phyloP scores from a whole-genome alignment of 495 filamentous ascomycete genomes.

The Aspergillus avenaceus region DNA sequence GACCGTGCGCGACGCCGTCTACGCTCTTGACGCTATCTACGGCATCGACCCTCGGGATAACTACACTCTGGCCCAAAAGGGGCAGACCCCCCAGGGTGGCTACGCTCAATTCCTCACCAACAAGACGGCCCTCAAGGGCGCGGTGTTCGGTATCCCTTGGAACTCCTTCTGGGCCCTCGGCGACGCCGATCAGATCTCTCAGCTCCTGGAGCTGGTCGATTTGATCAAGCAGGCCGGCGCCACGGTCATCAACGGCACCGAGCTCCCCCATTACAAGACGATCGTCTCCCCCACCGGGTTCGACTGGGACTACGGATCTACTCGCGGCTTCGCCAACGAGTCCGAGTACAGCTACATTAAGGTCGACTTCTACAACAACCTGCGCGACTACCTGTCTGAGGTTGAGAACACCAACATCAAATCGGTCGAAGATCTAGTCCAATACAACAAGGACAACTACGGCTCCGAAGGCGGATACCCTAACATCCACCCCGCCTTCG shows the following conservation, averaged over 20 bases:
- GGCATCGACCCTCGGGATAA: slow-evolving; percentile 57
- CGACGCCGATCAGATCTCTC: slow-evolving; percentile 45
- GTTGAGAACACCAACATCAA: slow-evolving; percentile 60
- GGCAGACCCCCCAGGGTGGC: slow-evolving; percentile 48
- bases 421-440: slow-evolving; percentile 61
- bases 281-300: slow-evolving; percentile 61
- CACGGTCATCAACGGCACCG: slow-evolving; percentile 64
- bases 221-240: slow-evolving; percentile 59
- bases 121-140: slow-evolving; percentile 52
- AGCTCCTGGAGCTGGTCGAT: slow-evolving; percentile 48
- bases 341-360: slow-evolving; percentile 70
- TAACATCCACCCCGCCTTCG: slow-evolving; percentile 59
- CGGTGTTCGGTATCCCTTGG: slow-evolving; percentile 69
- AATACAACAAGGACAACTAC: slow-evolving; percentile 62
- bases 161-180: slow-evolving; percentile 60
- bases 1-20: slow-evolving; percentile 63
- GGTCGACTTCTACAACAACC: slow-evolving; percentile 75
- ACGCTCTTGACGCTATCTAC: slow-evolving; percentile 63
- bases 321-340: slow-evolving; percentile 60
- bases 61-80: slow-evolving; percentile 53
- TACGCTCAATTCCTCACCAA: slow-evolving; percentile 53
- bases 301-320: slow-evolving; percentile 69
- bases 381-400: slow-evolving; percentile 60
- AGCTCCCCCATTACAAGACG: slow-evolving; percentile 56
- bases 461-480: slow-evolving; percentile 68